Base-by-base conservation (phyloP, 2,329 filamentous ascomycete genomes). In the Aspergillus fijiensis region DNA sequence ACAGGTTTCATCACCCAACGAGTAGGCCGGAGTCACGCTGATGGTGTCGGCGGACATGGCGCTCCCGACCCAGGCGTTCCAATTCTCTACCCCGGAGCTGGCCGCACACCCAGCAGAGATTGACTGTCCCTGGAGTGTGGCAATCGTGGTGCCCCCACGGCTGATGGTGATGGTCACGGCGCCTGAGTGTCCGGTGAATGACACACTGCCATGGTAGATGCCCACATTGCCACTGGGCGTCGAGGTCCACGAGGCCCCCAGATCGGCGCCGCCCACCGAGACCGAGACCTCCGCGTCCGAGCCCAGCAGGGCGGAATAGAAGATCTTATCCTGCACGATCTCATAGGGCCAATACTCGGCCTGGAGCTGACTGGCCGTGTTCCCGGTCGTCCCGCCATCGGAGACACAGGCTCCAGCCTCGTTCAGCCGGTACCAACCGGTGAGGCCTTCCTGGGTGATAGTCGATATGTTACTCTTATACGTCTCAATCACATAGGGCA, bases 1-100 rank as follows among this genome's bases (percentile, higher is more conserved):
- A 53, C 71, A 73, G 7, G 31, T 59, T n/a, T 62, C 54, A 1
- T 65, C 57, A 5, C 23, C 25, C 2, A 68, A 9, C 12, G 48
- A 25, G 12, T 59, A 29, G 16, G 51, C 53, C 6, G 57, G 51
- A 7, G 42, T 63, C 16, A 58, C 52, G 14, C 42, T 55, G 33
- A 57, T 53, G 4, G 42, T 52, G 11, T 11, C 6, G 14, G 47
- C 11, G 16, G 58, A 52, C 33, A 35, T 49, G 12, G 47, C 53
- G 33, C 49, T 57, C 5, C 69, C 70, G 5, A 76, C 73, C 65
- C 66, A 73, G 11, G 74, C 69, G 62, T 76, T 76, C 52, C 61
- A 75, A 64, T 76, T 76, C 16, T 63, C 59, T 31, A 70, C 60
- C n/a, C 61, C 63, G 25, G 60, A 42, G 16, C 6, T 52, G 5